A percentile compares a stretch with the other conserved stretches of the same genome.
phyloP scores from a whole-genome alignment of 129 eudicot genomes.

The Apium graveolens region DNA sequence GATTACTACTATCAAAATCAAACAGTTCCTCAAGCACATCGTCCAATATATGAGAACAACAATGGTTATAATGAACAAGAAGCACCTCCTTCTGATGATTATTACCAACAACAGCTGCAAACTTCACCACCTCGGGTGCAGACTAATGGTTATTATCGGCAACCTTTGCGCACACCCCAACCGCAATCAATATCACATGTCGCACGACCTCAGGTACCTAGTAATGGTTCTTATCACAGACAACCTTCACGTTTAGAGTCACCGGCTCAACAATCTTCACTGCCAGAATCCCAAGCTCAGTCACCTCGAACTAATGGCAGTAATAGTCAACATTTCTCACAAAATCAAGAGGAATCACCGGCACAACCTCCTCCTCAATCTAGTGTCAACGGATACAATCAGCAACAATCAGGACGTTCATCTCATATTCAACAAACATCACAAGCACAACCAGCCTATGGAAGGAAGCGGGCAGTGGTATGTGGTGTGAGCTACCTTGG shows the following conservation, averaged over 20 bases:
- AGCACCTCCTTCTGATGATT: neutral
- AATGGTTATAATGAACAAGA: constrained; percentile 20
- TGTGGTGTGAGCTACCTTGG: constrained; percentile 66
- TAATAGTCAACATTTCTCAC: neutral
- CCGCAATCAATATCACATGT: neutral
- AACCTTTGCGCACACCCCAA: constrained; percentile 6
- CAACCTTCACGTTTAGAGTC: constrained; percentile 10
- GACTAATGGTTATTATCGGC: constrained; percentile 20
- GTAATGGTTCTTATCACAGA: neutral
- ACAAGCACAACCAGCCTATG: constrained; percentile 16
- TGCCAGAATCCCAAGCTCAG: neutral
- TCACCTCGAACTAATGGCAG: neutral
- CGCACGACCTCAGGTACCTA: neutral
- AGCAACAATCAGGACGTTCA: neutral
- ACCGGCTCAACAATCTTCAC: neutral
- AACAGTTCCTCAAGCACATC: constrained; percentile 7
- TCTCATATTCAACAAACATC: neutral
- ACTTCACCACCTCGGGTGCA: constrained; percentile 14
- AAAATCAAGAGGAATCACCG: neutral
- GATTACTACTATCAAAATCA: constrained; percentile 8
- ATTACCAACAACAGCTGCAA: neutral
- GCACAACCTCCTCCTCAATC: neutral
- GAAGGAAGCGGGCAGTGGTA: constrained; percentile 57
- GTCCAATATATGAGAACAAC: neutral
- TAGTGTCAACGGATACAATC: neutral